Base-by-base conservation (phyloP, 257 asterid species). In the Nemophila menziesii region DNA sequence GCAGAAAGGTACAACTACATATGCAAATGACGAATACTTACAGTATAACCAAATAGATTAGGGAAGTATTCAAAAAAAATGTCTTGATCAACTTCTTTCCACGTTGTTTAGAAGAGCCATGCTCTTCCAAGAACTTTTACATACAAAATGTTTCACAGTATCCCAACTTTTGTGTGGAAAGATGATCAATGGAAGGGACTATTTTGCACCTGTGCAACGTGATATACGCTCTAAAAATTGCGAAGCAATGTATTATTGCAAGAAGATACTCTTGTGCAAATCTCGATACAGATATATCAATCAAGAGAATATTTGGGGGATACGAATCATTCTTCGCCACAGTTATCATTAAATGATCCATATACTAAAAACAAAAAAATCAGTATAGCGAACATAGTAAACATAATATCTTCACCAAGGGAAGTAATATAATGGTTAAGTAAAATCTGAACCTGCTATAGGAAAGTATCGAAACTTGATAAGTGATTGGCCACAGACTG, bases 281-380 rank as follows among this genome's bases (percentile, higher is more conserved):
- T 51, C 93, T 69, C 52, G 92, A 81, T 19, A 81, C 93, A 16
- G 93, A 81, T 57, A 74, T 78, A 61, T 78, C 93, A 24, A 81
- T 90, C 65, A 81, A 54, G 55, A 81, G 77, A 58, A 81, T 44
- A 62, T 70, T 78, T n/a, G 92, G 93, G 60, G 78, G 93, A 66
- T 81, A 86, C 11, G 74, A 76, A 17, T 65, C 82, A 61, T 78
- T 81, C 68, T 79, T 78, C 36, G 93, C 76, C 48, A 81, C 93
- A 54, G 93, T 78, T 90, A 81, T 81, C 66, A 72, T 81, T 66
- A 81, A 65, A 60, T 81, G 92, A 64, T 81, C 93, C 92, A 69
- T 81, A 67, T 81, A n/a, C n/a, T n/a, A n/a, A n/a, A n/a, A n/a
- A n/a, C n/a, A n/a, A n/a, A n/a, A n/a, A n/a, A n/a, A n/a, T 90